Evolutionary conservation across 208 protist genomes (phyloP).

Genomic region (Crithidia thermophila): DNA sequence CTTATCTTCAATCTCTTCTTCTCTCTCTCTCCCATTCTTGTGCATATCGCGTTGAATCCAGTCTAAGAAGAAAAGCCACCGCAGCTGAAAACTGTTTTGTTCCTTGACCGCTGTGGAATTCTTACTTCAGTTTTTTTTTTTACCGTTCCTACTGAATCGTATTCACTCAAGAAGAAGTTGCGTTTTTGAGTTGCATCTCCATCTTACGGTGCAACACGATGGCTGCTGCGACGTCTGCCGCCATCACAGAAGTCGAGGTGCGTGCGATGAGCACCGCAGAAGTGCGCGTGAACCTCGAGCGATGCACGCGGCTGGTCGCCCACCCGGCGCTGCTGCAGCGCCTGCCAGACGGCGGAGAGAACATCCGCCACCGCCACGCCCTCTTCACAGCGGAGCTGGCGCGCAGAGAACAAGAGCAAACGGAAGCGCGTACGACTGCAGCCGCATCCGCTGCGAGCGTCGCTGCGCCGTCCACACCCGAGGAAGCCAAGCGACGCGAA

Average conservation of each 20-base stretch:
- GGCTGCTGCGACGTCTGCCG: not conserved
- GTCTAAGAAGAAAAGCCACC: too few species aligned
- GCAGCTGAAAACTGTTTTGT: too few species aligned
- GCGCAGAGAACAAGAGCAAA: constrained; percentile 29
- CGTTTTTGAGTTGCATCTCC: too few species aligned
- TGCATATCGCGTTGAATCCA: too few species aligned
- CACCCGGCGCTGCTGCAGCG: constrained; percentile 53
- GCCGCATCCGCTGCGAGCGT: not conserved
- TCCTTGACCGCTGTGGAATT: too few species aligned
- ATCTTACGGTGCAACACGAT: too few species aligned
- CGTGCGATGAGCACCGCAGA: constrained; percentile 31
- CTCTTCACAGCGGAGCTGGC: constrained; percentile 51
- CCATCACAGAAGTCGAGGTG: constrained; percentile 30
- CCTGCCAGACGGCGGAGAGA: constrained; percentile 56
- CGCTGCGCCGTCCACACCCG: not conserved
- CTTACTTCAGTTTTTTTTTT: constrained; percentile 4
- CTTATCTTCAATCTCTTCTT: constrained; percentile 3
- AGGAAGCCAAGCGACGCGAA: not conserved
- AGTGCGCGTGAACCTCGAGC: constrained; percentile 55
- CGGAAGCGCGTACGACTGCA: not conserved
- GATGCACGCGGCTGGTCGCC: constrained; percentile 65
- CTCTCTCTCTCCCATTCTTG: constrained; percentile 23
- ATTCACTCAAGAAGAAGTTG: too few species aligned
- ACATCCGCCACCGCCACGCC: constrained; percentile 47
- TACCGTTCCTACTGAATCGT: too few species aligned